A percentile compares a stretch with the other conserved stretches of the same genome.
phyloP scores from a whole-genome alignment of 169 alveolate species.

The Eimeria falciformis region DNA sequence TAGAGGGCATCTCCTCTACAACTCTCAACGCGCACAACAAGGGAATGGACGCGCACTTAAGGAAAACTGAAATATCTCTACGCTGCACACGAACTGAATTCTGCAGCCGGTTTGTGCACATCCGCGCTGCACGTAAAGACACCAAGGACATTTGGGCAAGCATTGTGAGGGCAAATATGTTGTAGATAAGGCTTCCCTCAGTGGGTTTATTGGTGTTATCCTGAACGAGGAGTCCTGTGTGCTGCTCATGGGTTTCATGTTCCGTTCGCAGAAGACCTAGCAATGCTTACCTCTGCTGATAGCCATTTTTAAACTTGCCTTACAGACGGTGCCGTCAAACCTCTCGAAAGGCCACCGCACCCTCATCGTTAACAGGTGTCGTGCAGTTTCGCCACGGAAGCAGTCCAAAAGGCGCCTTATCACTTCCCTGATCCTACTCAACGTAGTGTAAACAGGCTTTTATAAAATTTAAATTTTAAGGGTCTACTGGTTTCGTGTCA shows the following conservation, averaged over 20 bases:
- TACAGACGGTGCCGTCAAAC: slow-evolving; percentile 65
- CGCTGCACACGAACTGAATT: slow-evolving; percentile 63
- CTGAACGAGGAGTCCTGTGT: too few relatives aligned
- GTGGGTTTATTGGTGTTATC: too few relatives aligned
- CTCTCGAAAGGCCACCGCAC: slow-evolving; percentile 69
- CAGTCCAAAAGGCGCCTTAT: too few relatives aligned
- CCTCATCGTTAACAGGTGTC: slow-evolving; percentile 3
- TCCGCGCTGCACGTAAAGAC: slow-evolving; percentile 51
- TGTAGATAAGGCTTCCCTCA: too few relatives aligned
- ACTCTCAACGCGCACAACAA: not conserved
- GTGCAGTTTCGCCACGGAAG: not conserved
- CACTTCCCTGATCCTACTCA: too few relatives aligned
- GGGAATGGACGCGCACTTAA: slow-evolving; percentile 28
- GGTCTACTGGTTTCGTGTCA: too few relatives aligned
- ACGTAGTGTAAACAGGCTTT: too few relatives aligned
- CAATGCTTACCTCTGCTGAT: slow-evolving; percentile 64
- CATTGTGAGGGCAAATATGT: too few relatives aligned
- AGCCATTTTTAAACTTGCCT: slow-evolving; percentile 74
- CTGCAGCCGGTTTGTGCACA: slow-evolving; percentile 65
- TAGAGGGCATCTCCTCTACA: not conserved
- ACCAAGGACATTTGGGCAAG: too few relatives aligned
- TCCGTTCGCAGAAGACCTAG: not conserved
- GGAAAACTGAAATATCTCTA: slow-evolving; percentile 58
- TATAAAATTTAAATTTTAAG: too few relatives aligned
- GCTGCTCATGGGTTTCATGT: too few relatives aligned